These are phyloP conservation scores for Vitellaria paradoxa DNA, from an alignment of 179 eudicot genomes.

Conservation along the genomic window DNA sequence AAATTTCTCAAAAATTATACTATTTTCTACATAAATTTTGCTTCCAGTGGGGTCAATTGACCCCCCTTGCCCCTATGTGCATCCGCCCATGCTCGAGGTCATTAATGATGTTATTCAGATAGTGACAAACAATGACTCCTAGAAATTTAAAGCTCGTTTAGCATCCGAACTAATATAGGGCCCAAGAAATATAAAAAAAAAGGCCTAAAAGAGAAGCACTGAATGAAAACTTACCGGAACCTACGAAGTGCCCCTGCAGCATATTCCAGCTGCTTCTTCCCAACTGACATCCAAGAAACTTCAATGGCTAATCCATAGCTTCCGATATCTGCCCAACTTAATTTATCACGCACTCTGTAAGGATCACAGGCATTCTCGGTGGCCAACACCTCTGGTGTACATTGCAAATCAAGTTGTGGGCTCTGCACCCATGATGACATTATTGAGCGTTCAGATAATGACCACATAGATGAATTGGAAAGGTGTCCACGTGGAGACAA, in stretches of 20 bases:
- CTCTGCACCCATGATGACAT: conserved; percentile 18
- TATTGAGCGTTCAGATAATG: conserved; percentile 19
- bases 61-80: no score
- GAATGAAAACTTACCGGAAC: conserved; percentile 14
- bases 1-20: no score
- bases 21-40: no score
- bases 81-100: no score
- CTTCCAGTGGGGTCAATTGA: no score
- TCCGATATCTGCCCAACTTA: conserved; percentile 25
- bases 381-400: conserved; percentile 15
- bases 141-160: neutral
- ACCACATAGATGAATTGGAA: conserved; percentile 18
- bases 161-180: neutral
- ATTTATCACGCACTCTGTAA: conserved; percentile 18
- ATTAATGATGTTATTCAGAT: neutral
- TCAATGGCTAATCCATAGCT: conserved; percentile 20
- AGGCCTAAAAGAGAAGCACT: neutral
- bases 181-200: neutral
- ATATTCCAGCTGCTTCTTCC: conserved; percentile 24
- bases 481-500: conserved; percentile 22
- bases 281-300: conserved; percentile 28
- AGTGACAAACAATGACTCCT: neutral
- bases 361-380: conserved; percentile 18
- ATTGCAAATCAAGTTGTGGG: conserved; percentile 16
- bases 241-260: conserved; percentile 23